phyloP scores from a whole-genome alignment of 345 rosid genomes.

The Mallotus nudiflorus region DNA sequence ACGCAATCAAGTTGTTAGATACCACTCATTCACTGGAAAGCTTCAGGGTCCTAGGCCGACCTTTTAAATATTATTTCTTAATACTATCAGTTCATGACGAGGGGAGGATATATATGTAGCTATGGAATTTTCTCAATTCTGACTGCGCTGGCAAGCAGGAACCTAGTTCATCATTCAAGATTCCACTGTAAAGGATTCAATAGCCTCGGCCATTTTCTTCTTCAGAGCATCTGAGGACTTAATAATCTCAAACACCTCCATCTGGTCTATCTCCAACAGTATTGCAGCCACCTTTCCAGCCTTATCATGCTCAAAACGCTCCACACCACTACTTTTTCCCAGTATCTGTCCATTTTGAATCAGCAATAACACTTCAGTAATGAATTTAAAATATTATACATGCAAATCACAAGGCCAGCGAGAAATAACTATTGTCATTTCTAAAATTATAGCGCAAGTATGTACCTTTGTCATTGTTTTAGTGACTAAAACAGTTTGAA shows the following conservation, averaged over 20 bases:
- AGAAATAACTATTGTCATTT: not conserved
- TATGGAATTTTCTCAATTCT: not conserved
- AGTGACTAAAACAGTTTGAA: conserved; percentile 24
- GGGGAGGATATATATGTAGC: not conserved
- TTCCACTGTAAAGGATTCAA: conserved; percentile 21
- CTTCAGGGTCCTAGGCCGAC: too few species aligned
- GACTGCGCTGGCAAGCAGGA: too few species aligned
- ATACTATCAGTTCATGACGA: not conserved
- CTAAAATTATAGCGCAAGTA: not conserved
- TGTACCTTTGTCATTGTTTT: conserved; percentile 19
- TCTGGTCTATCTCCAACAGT: conserved; percentile 29
- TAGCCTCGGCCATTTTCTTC: conserved; percentile 26
- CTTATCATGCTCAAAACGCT: conserved; percentile 25
- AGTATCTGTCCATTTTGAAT: conserved; percentile 21
- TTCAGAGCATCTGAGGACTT: conserved; percentile 27
- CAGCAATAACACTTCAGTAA: conserved; percentile 3
- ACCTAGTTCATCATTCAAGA: conserved; percentile 8
- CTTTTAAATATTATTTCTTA: too few species aligned
- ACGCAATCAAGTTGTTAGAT: not conserved
- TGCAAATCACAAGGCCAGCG: not conserved
- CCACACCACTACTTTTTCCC: conserved; percentile 9
- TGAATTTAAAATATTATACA: not conserved
- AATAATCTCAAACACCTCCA: conserved; percentile 17
- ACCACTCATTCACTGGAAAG: too few species aligned
- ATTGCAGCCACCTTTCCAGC: conserved; percentile 33